Base-by-base conservation (phyloP, 2,329 filamentous ascomycete genomes). In the Pestalotiopsis sp. region DNA sequence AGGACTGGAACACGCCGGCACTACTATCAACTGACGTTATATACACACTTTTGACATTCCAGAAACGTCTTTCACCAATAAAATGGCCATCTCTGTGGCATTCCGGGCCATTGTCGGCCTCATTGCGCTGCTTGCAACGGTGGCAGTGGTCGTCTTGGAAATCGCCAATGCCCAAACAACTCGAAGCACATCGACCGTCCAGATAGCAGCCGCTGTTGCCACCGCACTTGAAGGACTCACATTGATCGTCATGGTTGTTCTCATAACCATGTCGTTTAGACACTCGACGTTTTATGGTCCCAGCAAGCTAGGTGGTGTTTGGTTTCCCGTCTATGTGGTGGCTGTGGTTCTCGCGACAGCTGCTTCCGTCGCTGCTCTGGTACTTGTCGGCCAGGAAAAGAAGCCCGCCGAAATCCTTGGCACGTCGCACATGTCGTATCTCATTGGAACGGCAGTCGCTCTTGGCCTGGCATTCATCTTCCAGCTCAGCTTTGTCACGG, bases 401-500 rank as follows among this genome's bases (percentile, higher is more conserved):
- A 70, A 72, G 9, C 72, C 74, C 11, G 70, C 78, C 2, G 72
- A 77, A 4, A 75, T 82, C 12, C 69, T 82, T 45, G 79, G 80
- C 4, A 72, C 78, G 3, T 76, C 76, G 6, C 75, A 75, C 17
- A 72, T 70, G 17, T 75, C 75, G 56, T 81, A 86, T 61, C 73
- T 88, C 45, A 75, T 83, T 14, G 86, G 83, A 39, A 77, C 81
- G 4, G 81, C 86, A 0, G 75, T 84, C 14, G 78, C 83, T 14
- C 78, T 89, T 65, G 83, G 81, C 11, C 68, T 86, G 52, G 79
- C 84, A 5, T 84, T 86, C 68, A 74, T 79, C 1, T 75, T 80
- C 7, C 87, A 89, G 73, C 76, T 86, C n/a, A 72, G 81, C 27
- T 89, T 87, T 71, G 75, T 87, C 61, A 76, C 84, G 31, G 73